Evolutionary conservation across 2,329 filamentous ascomycete genomes (phyloP).

Genomic region (Epichloe elymi): DNA sequence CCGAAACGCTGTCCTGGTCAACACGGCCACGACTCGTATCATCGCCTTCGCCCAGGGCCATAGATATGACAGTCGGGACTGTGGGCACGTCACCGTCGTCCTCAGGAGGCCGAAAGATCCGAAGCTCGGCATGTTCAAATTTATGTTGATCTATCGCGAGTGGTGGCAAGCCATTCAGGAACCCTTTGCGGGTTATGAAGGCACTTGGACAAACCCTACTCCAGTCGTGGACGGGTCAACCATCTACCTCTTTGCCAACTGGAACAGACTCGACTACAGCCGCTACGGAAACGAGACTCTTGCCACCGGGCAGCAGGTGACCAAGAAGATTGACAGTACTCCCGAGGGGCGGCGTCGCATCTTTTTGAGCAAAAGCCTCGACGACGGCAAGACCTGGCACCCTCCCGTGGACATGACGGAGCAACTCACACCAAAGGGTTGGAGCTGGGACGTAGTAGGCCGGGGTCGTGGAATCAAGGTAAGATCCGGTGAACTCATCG

Average conservation of each 20-base stretch:
- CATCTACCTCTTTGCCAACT: conserved; percentile 18
- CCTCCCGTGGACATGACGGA: conserved; percentile 12
- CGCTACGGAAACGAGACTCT: conserved; percentile 13
- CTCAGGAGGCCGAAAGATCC: conserved; percentile 7
- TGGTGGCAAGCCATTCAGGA: conserved; percentile 13
- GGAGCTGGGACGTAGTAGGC: conserved; percentile 13
- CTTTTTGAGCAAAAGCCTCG: conserved; percentile 12
- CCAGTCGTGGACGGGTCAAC: conserved; percentile 18
- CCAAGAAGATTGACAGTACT: conserved; percentile 10
- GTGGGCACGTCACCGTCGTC: conserved; percentile 17
- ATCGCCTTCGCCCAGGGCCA: conserved; percentile 16
- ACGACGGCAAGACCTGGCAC: conserved; percentile 14
- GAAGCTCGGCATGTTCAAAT: rapidly evolving
- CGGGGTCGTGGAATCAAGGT: conserved; percentile 12
- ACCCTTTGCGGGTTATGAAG: conserved; percentile 11
- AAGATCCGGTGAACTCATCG: conserved; percentile 10
- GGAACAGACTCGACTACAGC: conserved; percentile 16
- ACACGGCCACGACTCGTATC: conserved; percentile 13
- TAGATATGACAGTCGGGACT: conserved; percentile 14
- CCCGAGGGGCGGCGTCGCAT: conserved; percentile 14
- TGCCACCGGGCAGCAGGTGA: conserved; percentile 8
- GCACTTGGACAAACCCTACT: conserved; percentile 19
- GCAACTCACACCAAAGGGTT: conserved; percentile 8
- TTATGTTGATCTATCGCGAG: too few species aligned
- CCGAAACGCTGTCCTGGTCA: conserved; percentile 14